phyloP scores from a whole-genome alignment of 164 flowering plant species.

The Magnolia kwangsiensis region DNA sequence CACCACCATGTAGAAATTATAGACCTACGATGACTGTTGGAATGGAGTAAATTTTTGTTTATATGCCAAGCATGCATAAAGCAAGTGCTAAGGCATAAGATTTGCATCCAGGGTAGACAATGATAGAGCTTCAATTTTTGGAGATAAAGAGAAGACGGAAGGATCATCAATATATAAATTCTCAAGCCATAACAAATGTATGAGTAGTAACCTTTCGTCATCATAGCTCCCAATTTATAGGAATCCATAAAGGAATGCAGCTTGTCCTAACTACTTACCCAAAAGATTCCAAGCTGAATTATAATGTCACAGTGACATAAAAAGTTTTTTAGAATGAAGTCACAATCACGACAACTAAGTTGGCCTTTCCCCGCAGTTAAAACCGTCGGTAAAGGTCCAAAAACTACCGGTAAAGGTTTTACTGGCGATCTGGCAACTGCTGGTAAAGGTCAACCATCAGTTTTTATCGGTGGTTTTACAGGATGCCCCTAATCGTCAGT shows the following conservation, averaged over 20 bases:
- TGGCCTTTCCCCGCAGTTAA: no score
- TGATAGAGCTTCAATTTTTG: constrained; percentile 44
- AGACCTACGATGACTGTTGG: constrained; percentile 20
- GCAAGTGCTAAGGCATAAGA: constrained; percentile 67
- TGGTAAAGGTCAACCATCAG: no score
- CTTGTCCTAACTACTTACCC: constrained; percentile 45
- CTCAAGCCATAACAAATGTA: neutral
- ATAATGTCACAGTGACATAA: neutral
- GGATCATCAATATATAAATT: neutral
- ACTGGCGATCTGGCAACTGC: no score
- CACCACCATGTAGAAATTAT: constrained; percentile 79
- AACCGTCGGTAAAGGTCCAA: no score
- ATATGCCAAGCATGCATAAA: constrained; percentile 62
- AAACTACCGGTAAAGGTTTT: no score
- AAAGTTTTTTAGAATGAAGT: neutral
- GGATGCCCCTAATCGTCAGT: no score
- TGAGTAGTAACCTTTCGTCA: constrained; percentile 45
- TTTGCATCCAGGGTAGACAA: constrained; percentile 55
- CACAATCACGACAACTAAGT: no score
- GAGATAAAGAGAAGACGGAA: constrained; percentile 14
- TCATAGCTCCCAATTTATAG: constrained; percentile 48
- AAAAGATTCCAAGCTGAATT: constrained; percentile 47
- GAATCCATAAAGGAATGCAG: constrained; percentile 54
- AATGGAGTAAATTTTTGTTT: constrained; percentile 34
- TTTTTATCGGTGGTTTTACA: no score